Percentiles rank a stretch among this genome's conserved stretches.
Conservation (phyloP, 169 alveolate genomes). For the Plasmodium billcollinsi region DNA sequence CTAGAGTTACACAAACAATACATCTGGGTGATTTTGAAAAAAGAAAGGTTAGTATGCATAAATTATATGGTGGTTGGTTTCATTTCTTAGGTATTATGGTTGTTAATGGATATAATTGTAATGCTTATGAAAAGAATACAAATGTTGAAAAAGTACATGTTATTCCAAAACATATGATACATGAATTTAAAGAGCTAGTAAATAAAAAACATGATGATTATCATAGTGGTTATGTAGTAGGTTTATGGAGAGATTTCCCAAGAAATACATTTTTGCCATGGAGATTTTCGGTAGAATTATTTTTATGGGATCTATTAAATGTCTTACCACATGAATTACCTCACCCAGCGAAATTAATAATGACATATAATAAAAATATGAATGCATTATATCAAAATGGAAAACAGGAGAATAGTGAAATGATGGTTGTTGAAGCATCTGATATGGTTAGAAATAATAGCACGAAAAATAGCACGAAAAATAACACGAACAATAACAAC, state of each 20-base stretch:
- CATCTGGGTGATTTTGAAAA: neutral
- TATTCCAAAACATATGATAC: slow-evolving; percentile 7
- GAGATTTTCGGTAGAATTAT: slow-evolving; percentile 63
- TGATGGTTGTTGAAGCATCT: too few species aligned
- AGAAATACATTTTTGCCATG: slow-evolving; percentile 11
- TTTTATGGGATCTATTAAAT: slow-evolving; percentile 58
- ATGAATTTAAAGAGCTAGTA: slow-evolving; percentile 11
- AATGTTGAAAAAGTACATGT: slow-evolving; percentile 11
- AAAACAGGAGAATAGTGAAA: neutral
- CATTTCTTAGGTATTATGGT: slow-evolving; percentile 60
- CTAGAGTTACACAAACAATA: slow-evolving; percentile 40
- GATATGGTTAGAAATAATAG: neutral
- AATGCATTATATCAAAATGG: neutral
- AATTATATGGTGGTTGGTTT: slow-evolving; percentile 73
- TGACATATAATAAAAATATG: slow-evolving; percentile 8
- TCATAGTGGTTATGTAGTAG: slow-evolving; percentile 41
- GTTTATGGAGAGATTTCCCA: slow-evolving; percentile 74
- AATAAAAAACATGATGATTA: slow-evolving; percentile 25
- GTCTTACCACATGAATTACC: slow-evolving; percentile 65
- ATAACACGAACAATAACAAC: neutral
- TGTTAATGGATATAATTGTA: slow-evolving; percentile 29
- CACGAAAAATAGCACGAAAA: neutral
- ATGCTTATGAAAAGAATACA: neutral
- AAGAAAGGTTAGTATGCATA: slow-evolving; percentile 48
- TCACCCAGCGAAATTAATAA: slow-evolving; percentile 46